Percentiles rank a stretch among this genome's conserved stretches.
Evolutionary conservation across 2,329 filamentous ascomycete genomes (phyloP).

Genomic region (Colletotrichum sp.): DNA sequence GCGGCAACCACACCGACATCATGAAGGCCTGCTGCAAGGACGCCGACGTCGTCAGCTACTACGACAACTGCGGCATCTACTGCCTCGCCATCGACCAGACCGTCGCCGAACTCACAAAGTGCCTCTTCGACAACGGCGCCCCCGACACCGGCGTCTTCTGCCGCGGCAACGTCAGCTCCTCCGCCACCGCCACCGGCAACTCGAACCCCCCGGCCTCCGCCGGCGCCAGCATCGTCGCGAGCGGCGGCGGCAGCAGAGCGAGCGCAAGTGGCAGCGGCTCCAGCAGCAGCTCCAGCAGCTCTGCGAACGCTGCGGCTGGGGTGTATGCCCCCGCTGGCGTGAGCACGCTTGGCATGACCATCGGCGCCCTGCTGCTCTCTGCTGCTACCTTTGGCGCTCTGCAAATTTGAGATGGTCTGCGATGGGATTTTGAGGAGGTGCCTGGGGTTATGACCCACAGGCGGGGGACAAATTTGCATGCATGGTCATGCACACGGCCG

Average conservation of each 20-base stretch:
- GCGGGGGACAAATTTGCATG: neutral
- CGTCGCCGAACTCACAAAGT: slow-evolving; percentile 33
- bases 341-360: slow-evolving; percentile 35
- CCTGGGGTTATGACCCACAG: neutral
- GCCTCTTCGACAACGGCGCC: slow-evolving; percentile 44
- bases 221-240: slow-evolving; percentile 34
- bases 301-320: neutral
- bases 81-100: slow-evolving; percentile 43
- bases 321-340: slow-evolving; percentile 21
- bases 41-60: slow-evolving; percentile 49
- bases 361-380: slow-evolving; percentile 42
- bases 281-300: neutral
- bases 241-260: slow-evolving; percentile 13
- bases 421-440: neutral
- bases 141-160: slow-evolving; percentile 47
- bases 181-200: slow-evolving; percentile 39
- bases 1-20: slow-evolving; percentile 44
- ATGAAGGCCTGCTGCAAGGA: slow-evolving; percentile 51
- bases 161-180: slow-evolving; percentile 39
- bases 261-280: slow-evolving; percentile 13
- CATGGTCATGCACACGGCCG: neutral
- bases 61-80: slow-evolving; percentile 55
- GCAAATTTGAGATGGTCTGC: slow-evolving; percentile 2
- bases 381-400: slow-evolving; percentile 28
- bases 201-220: slow-evolving; percentile 33